Evolutionary conservation across 75 land plant genomes (phyloP), one percentile per base, ranked within the genome.

Genomic region (Cupressus sempervirens): DNA sequence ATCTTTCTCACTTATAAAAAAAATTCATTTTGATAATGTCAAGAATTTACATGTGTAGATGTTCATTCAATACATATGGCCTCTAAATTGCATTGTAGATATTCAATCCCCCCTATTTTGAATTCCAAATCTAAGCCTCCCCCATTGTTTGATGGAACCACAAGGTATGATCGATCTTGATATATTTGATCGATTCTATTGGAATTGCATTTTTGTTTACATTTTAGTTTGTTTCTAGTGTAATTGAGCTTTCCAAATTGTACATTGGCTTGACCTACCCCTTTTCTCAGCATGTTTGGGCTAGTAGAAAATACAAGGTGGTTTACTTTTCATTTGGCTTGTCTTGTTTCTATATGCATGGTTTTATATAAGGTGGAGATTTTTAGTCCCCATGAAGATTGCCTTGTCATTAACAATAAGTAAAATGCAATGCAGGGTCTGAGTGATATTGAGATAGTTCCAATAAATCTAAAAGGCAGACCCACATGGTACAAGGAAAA

Each of bases 81-180:
- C n/a, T n/a, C n/a, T n/a, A n/a, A n/a, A n/a, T n/a, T n/a, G n/a
- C n/a, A n/a, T n/a, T n/a, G n/a, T n/a, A n/a, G n/a, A n/a, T n/a
- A n/a, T n/a, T n/a, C n/a, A n/a, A n/a, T n/a, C n/a, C n/a, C n/a
- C n/a, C n/a, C n/a, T n/a, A n/a, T n/a, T n/a, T n/a, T n/a, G n/a
- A n/a, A n/a, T n/a, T n/a, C n/a, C n/a, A n/a, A n/a, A n/a, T n/a
- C n/a, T n/a, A n/a, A n/a, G n/a, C 91, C 89, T 65, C 95, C 95
- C 35, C 84, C 93, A 36, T 84, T 93, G n/a, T 93, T 93, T 81
- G 93, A 93, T 87, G 95, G 95, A 75, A 93, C 92, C 6, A 92
- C 93, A 26, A 88, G 90, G 94, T 92, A 84, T 35, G 3, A 15
- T 12, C 13, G 53, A 10, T 30, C 74, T 73, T 73, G 8, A 70